Percentiles rank a stretch among this genome's conserved stretches.
These are phyloP conservation scores for Straminergon stramineum DNA, from an alignment of 225 moss, liverwort and hornwort species.

Conservation along the genomic window DNA sequence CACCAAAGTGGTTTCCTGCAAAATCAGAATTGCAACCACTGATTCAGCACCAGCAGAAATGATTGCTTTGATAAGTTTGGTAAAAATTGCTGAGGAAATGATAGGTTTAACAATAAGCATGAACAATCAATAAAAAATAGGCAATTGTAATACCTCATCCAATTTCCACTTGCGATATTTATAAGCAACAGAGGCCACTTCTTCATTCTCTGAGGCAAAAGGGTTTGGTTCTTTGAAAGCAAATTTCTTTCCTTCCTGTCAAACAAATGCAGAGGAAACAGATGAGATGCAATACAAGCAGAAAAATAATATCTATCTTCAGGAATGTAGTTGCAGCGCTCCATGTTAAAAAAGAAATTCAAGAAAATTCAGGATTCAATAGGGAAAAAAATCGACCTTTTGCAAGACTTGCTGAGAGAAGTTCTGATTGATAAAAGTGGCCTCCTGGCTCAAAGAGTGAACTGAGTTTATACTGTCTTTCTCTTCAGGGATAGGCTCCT, in stretches of 20 bases:
- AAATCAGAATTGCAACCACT: background rate
- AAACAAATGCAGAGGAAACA: background rate
- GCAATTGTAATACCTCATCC: conserved; percentile 52
- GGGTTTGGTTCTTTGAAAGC: conserved; percentile 94
- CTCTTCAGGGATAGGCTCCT: conserved; percentile 96
- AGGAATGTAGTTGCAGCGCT: background rate
- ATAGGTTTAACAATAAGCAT: background rate
- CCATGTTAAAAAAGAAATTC: background rate
- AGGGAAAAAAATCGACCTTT: conserved; percentile 34
- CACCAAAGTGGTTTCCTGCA: conserved; percentile 89
- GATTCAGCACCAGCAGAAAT: background rate
- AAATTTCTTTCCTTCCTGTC: conserved; percentile 87
- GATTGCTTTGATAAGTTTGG: background rate
- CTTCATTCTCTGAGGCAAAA: conserved; percentile 94
- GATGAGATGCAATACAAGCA: background rate
- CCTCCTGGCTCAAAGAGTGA: conserved; percentile 92
- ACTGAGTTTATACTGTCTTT: conserved; percentile 97
- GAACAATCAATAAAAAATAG: background rate
- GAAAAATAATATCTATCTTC: background rate
- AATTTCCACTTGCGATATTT: conserved; percentile 99
- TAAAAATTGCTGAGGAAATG: background rate
- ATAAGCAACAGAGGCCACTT: conserved; percentile 93
- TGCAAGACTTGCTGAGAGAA: conserved; percentile 95
- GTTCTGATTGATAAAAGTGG: conserved; percentile 97
- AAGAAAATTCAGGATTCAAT: background rate